Base-by-base conservation (phyloP, 768 basidiomycete species). In the Chalciporus pseudorubinellus region DNA sequence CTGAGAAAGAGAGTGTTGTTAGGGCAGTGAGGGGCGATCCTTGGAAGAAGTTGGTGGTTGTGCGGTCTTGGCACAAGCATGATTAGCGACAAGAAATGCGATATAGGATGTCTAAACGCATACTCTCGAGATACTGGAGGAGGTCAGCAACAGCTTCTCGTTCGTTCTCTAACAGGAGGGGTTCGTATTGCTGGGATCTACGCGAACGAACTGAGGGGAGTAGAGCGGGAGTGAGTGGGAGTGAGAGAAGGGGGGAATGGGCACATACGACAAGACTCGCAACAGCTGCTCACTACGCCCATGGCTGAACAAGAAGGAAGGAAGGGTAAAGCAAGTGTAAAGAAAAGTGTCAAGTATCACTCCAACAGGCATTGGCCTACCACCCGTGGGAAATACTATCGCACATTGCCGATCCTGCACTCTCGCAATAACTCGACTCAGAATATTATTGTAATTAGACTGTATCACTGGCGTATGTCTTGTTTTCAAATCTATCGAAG, bases 121-220 rank as follows among this genome's bases (percentile, higher is more conserved):
- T 70, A 98, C 95, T 99, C 77, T 99, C 97, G 55, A 99, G 85
- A 66, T 91, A 98, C 68, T 98, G 95, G 12, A 99, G 81, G 45
- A 99, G 77, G 72, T 98, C 97, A 39, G 95, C 95, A 16, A 99
- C 97, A 6, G 95, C 95, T 73, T 98, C 95, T 54, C 95, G 81
- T 76, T 99, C 95, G 67, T 91, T 92, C 75, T 94, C 91, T 46
- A 92, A 73, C 39, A 94, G 78, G 50, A 94, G 70, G 19, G 91
- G 91, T 65, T 94, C 91, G 65, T 92, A 93, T 44, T 86, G 78
- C 70, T 92, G 89, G 59, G 89, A 87, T 78, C 80, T 86, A 67
- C 85, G 87, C 66, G 89, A 86, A 59, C 79, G 81, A 69, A 91
- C 90, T 92, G 69, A 39, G 49, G 56, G 52, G 45, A 69, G 57